Evolutionary conservation across 108 stramenopile species (phyloP).

Genomic region (Phaeodactylum tricornutum): DNA sequence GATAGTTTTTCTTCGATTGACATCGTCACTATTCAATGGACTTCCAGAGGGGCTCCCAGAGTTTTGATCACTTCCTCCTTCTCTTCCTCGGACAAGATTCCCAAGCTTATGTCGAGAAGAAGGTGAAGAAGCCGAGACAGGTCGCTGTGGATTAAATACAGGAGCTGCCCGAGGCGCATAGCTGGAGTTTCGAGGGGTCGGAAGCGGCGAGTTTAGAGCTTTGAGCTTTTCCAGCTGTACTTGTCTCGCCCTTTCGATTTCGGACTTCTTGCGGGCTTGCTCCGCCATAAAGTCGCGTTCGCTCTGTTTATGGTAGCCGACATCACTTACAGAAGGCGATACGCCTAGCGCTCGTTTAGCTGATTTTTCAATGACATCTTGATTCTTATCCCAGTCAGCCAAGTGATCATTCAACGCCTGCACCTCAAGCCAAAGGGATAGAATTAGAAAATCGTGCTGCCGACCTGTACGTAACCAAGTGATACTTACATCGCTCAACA

Average conservation of each 20-base stretch:
- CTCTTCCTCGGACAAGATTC: background rate
- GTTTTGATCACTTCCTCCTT: no score
- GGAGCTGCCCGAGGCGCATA: background rate
- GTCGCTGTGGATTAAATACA: background rate
- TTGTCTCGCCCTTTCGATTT: slow-evolving; percentile 3
- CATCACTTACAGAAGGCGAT: background rate
- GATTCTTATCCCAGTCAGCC: background rate
- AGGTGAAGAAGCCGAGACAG: background rate
- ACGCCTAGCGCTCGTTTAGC: background rate
- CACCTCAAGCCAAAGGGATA: no score
- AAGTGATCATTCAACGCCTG: background rate
- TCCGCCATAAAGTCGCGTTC: slow-evolving; percentile 3
- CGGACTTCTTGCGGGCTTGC: slow-evolving; percentile 9
- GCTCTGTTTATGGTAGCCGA: no score
- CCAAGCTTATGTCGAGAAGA: no score
- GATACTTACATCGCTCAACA: slow-evolving; percentile 16
- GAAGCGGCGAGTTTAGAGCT: slow-evolving; percentile 11
- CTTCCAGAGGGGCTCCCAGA: no score
- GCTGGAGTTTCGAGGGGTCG: slow-evolving; percentile 3
- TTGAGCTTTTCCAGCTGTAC: slow-evolving; percentile 9
- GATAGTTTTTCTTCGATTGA: no score
- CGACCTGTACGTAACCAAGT: background rate
- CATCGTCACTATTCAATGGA: slow-evolving; percentile 1
- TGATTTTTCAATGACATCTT: background rate
- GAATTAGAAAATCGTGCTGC: no score